Percentiles rank a stretch among this genome's conserved stretches.
Evolutionary conservation across 108 stramenopile species (phyloP).

Genomic region (Skeletonema marinoi): DNA sequence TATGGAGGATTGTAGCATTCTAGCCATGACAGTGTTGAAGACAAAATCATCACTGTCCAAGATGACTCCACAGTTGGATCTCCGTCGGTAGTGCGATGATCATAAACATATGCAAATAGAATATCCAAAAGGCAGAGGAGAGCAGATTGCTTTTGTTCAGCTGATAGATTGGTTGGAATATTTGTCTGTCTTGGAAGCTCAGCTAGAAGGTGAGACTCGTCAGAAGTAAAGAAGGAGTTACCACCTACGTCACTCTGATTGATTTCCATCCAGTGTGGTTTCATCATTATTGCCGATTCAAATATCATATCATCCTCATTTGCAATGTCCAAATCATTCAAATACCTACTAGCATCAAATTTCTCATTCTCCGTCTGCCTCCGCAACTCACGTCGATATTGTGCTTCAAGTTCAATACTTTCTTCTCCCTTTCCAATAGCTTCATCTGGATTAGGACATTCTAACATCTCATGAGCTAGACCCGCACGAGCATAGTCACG

Average conservation of each 20-base stretch:
- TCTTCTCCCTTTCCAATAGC: not conserved
- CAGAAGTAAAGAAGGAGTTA: slow-evolving; percentile 50
- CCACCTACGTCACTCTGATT: not conserved
- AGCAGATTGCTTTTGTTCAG: slow-evolving; percentile 31
- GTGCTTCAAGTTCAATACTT: slow-evolving; percentile 6
- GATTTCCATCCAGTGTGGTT: slow-evolving; percentile 67
- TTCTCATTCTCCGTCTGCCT: slow-evolving; percentile 64
- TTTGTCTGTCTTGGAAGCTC: slow-evolving; percentile 55
- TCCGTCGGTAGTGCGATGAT: slow-evolving; percentile 88
- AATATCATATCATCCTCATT: slow-evolving; percentile 59
- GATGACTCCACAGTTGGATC: slow-evolving; percentile 92
- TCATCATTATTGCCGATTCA: slow-evolving; percentile 64
- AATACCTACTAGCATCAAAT: slow-evolving; percentile 82
- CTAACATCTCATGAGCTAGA: slow-evolving; percentile 78
- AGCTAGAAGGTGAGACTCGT: slow-evolving; percentile 69
- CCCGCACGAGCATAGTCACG: slow-evolving; percentile 76
- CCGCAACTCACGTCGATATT: slow-evolving; percentile 55
- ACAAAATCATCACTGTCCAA: slow-evolving; percentile 88
- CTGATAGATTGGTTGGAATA: slow-evolving; percentile 1
- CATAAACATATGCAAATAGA: slow-evolving; percentile 89
- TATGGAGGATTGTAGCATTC: slow-evolving; percentile 59
- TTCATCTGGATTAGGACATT: slow-evolving; percentile 71
- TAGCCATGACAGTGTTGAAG: slow-evolving; percentile 82
- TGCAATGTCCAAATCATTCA: slow-evolving; percentile 59
- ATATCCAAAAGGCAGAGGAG: slow-evolving; percentile 73